Conservation (phyloP, 306 rosid genomes). For the Betula pendula region DNA sequence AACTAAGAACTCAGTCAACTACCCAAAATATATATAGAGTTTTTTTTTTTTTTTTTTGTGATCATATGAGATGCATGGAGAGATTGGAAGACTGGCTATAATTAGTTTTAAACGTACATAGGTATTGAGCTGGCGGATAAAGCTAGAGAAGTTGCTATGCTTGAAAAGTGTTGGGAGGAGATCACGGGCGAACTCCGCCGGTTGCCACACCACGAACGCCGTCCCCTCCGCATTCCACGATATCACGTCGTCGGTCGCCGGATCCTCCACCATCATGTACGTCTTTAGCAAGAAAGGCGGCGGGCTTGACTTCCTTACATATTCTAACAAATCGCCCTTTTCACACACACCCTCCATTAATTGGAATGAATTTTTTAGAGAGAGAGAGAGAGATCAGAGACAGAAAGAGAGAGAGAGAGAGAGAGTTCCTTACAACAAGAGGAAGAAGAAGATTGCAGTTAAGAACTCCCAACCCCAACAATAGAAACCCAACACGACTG, state of each 20-base stretch:
- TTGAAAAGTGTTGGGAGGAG: conserved; percentile 96
- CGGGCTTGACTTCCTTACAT: conserved; percentile 67
- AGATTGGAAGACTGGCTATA: too few species aligned
- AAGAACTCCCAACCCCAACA: conserved; percentile 99
- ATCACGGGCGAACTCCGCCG: conserved; percentile 85
- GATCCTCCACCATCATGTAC: conserved; percentile 82
- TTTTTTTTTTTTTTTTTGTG: background rate
- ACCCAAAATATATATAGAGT: background rate
- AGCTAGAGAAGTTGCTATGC: conserved; percentile 96
- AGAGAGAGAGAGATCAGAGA: background rate
- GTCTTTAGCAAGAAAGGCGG: conserved; percentile 93
- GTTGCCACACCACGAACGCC: conserved; percentile 92
- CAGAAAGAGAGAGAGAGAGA: background rate
- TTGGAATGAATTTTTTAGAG: background rate
- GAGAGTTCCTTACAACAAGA: background rate
- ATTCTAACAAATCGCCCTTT: conserved; percentile 57
- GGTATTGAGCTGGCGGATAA: conserved; percentile 92
- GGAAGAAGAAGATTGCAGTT: conserved; percentile 49
- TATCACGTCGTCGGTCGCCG: conserved; percentile 57
- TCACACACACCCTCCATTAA: conserved; percentile 45
- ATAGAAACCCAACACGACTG: conserved; percentile 99
- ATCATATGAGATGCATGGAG: background rate
- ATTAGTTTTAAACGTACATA: conserved; percentile 74
- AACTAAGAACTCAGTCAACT: conserved; percentile 18
- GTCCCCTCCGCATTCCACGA: conserved; percentile 82